phyloP scores from a whole-genome alignment of 805 yeast genomes.

The Sugiyamaella smithiae region DNA sequence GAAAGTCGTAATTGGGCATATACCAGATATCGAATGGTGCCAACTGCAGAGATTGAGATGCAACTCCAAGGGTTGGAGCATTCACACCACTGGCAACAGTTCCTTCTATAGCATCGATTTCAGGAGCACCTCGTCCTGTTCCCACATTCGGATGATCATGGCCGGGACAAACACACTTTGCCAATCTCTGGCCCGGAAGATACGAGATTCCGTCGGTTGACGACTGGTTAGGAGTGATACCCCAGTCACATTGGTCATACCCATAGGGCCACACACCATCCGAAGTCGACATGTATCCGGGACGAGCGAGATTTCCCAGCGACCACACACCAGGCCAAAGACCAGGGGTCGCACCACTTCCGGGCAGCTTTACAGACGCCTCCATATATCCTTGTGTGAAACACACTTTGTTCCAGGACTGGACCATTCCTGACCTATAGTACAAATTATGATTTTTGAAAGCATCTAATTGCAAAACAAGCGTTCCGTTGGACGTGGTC shows the following conservation, averaged over 20 bases:
- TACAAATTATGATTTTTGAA: constrained; percentile 70
- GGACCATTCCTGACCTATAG: constrained; percentile 90
- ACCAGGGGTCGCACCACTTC: constrained; percentile 73
- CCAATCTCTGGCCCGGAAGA: constrained; percentile 79
- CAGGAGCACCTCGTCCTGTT: constrained; percentile 91
- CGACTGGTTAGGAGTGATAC: constrained; percentile 91
- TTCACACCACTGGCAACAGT: constrained; percentile 48
- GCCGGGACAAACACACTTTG: constrained; percentile 73
- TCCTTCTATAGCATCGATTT: constrained; percentile 88
- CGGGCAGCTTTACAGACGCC: constrained; percentile 74
- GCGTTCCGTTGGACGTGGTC: constrained; percentile 69
- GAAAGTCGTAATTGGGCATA: constrained; percentile 77
- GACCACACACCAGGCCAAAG: constrained; percentile 98
- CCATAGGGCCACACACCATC: constrained; percentile 97
- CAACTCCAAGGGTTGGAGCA: constrained; percentile 56
- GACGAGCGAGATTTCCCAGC: constrained; percentile 88
- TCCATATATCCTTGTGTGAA: constrained; percentile 82
- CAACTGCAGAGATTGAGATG: constrained; percentile 87
- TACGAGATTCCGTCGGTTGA: constrained; percentile 85
- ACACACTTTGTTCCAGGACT: constrained; percentile 89
- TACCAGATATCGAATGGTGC: constrained; percentile 97
- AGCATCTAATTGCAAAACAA: constrained; percentile 73
- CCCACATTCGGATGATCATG: constrained; percentile 89
- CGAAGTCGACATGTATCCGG: constrained; percentile 82
- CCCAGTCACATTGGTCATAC: constrained; percentile 85